Conservation (phyloP, 169 alveolate genomes). For the Hepatocystis sp. region DNA sequence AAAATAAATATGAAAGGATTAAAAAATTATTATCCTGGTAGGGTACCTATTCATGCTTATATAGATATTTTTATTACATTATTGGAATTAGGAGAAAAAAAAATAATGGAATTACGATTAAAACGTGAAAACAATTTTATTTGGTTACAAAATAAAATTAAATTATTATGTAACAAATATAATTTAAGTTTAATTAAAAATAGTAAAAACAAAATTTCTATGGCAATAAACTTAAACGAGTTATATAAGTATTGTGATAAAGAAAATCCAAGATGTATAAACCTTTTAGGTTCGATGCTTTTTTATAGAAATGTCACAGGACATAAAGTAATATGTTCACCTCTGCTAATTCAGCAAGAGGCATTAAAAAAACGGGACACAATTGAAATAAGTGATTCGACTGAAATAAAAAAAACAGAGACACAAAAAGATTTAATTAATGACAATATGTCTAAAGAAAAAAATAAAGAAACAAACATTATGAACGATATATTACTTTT, state of each 20-base stretch:
- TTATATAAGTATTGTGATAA: conserved; percentile 22
- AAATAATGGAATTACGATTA: conserved; percentile 42
- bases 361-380: background rate
- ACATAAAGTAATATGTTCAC: conserved; percentile 70
- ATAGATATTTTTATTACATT: conserved; percentile 66
- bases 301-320: conserved; percentile 76
- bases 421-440: background rate
- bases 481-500: background rate
- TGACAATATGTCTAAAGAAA: background rate
- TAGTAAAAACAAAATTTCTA: conserved; percentile 59
- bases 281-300: conserved; percentile 48
- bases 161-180: conserved; percentile 29
- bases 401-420: background rate
- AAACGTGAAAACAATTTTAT: conserved; percentile 44
- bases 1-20: conserved; percentile 21
- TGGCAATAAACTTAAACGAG: conserved; percentile 59
- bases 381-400: background rate
- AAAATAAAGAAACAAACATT: background rate
- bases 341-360: conserved; percentile 5
- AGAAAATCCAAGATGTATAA: conserved; percentile 20
- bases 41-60: conserved; percentile 68
- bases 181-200: conserved; percentile 39
- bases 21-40: conserved; percentile 70
- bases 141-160: conserved; percentile 20
- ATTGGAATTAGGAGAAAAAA: conserved; percentile 57